Base-by-base conservation (phyloP, 2,329 filamentous ascomycete genomes). In the Trichophyton mentagrophytes region DNA sequence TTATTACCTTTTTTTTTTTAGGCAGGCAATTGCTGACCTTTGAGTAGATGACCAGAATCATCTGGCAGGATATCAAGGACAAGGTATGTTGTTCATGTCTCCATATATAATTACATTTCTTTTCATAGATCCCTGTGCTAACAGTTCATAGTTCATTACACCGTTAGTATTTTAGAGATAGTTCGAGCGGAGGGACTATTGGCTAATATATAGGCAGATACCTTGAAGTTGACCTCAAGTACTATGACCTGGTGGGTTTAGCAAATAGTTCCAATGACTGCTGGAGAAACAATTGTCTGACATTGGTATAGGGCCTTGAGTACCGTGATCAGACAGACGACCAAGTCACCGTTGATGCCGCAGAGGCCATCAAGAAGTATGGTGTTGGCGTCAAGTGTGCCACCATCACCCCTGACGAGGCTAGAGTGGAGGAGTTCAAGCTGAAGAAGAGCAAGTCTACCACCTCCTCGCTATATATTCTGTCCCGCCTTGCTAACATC, bases 21-120 rank as follows among this genome's bases (percentile, higher is more conserved):
- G 27, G 5, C 27, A 36, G 62, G 59, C 64, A 61, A 22, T 56
- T n/a, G 38, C 59, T 44, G 25, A 36, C 5, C 3, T 47, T 59
- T 30, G 27, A 64, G 53, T 72, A 90, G 86, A 97, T 97, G 93
- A 99, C 93, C 69, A 84, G 93, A 71, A 91, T 99, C 75, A 99
- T 99, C 81, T 99, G 93, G 93, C 82, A 96, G 80, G 86, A 89
- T 76, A 99, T 99, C 84, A 96, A 96, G 84, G 89, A 97, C 79
- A 96, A 95, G 72, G 80, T 82, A 72, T 66, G 72, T 67, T 66
- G 72, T 67, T 61, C 17, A 60, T 55, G 44, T 17, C 2, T 17
- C 42, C 56, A 8, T 36, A 9, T 46, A 55, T 64, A 63, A 62
- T 17, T 25, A 25, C 3, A 27, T 15, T 17, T 17, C 3, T 3